Evolutionary conservation across 2,329 filamentous ascomycete genomes (phyloP).

Genomic region (Microdochium paspali): DNA sequence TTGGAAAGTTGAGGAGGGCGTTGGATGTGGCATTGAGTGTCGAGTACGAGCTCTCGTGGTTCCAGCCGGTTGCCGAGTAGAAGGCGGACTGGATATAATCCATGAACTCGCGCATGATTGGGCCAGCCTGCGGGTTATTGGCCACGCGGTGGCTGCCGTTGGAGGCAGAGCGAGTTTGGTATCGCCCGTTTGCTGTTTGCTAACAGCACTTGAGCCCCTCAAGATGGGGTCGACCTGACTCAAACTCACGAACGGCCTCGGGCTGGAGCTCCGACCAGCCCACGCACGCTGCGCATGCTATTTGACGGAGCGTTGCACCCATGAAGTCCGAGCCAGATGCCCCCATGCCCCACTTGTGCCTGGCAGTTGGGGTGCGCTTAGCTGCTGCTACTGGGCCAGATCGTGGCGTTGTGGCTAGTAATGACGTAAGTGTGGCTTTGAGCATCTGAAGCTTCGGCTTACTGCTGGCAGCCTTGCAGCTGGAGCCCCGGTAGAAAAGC

Average conservation of each 20-base stretch:
- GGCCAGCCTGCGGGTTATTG: background rate
- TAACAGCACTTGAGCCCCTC: background rate
- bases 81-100: conserved; percentile 92
- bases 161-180: background rate
- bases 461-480: background rate
- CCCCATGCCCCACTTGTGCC: no score
- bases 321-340: no score
- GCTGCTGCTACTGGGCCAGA: no score
- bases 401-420: background rate
- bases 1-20: conserved; percentile 80
- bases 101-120: conserved; percentile 87
- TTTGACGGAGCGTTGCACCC: no score
- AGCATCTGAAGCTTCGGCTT: no score
- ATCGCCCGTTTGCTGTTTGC: background rate
- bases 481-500: background rate
- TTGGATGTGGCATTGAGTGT: conserved; percentile 75
- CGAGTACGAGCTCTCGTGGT: conserved; percentile 85
- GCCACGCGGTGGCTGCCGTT: background rate
- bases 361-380: no score
- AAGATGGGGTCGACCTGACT: no score
- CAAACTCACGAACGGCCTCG: no score
- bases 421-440: background rate
- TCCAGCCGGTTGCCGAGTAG: conserved; percentile 79
- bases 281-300: no score
- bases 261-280: no score